These are phyloP conservation scores for Xylaria sp. DNA, from an alignment of 2,329 filamentous ascomycete genomes.

Conservation along the genomic window DNA sequence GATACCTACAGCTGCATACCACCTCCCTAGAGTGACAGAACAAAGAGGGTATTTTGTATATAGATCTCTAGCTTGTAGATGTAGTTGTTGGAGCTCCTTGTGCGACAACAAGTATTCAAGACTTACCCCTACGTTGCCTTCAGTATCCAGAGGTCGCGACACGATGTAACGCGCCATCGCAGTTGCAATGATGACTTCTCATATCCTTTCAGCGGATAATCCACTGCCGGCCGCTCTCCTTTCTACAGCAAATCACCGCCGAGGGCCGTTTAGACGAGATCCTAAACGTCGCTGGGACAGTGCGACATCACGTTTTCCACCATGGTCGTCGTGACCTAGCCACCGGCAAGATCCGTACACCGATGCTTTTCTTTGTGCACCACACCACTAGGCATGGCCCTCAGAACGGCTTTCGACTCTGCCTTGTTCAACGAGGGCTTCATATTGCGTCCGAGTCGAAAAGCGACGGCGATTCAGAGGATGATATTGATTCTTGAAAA, in stretches of 20 bases:
- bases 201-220: neutral
- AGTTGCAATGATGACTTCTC: neutral
- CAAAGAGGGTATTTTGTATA: too few species aligned
- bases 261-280: neutral
- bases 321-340: neutral
- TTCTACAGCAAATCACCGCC: neutral
- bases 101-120: too few species aligned
- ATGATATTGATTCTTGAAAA: neutral
- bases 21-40: too few species aligned
- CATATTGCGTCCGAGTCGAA: neutral
- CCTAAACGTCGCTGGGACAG: neutral
- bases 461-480: neutral
- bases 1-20: too few species aligned
- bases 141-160: too few species aligned
- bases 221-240: neutral
- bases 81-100: too few species aligned
- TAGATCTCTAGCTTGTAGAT: too few species aligned
- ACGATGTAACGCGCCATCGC: too few species aligned
- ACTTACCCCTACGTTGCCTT: too few species aligned
- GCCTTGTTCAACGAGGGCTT: neutral
- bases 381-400: neutral
- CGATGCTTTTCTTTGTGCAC: neutral
- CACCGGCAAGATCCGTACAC: neutral
- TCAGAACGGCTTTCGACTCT: neutral
- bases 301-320: neutral